Evolutionary conservation across 805 yeast species (phyloP).

Genomic region (Clavispora vitiphila): DNA sequence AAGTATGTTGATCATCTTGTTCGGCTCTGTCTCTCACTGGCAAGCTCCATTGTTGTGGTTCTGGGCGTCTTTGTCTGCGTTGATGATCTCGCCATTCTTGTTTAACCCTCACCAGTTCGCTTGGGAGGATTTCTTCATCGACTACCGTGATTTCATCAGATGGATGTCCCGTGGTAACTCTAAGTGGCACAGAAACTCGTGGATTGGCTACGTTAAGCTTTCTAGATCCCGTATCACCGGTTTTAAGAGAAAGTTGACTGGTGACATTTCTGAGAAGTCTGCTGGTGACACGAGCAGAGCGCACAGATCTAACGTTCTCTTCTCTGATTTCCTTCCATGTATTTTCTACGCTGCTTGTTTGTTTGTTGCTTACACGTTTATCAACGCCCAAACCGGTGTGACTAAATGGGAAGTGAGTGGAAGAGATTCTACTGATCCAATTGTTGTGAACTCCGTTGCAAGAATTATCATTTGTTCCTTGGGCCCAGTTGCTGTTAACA

Average conservation of each 20-base stretch:
- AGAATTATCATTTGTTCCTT: constrained; percentile 76
- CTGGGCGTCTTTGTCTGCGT: constrained; percentile 64
- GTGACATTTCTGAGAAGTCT: constrained; percentile 64
- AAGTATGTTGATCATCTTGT: constrained; percentile 60
- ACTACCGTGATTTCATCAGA: constrained; percentile 50
- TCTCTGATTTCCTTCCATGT: constrained; percentile 78
- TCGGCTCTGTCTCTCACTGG: constrained; percentile 62
- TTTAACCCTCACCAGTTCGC: constrained; percentile 77
- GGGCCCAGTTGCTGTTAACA: constrained; percentile 87
- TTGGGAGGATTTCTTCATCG: constrained; percentile 64
- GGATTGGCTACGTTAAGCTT: constrained; percentile 78
- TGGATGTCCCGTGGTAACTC: constrained; percentile 81
- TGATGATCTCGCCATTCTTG: constrained; percentile 66
- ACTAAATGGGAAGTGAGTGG: constrained; percentile 31
- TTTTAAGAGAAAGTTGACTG: constrained; percentile 67
- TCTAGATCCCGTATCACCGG: constrained; percentile 91
- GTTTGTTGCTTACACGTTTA: constrained; percentile 73
- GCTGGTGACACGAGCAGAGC: constrained; percentile 72
- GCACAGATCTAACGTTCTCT: constrained; percentile 67
- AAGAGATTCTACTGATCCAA: constrained; percentile 28
- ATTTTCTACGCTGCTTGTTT: constrained; percentile 62
- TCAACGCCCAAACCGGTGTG: constrained; percentile 86
- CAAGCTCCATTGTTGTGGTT: constrained; percentile 55
- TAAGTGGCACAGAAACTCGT: constrained; percentile 82
- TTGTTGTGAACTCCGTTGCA: constrained; percentile 60